Base-by-base conservation (phyloP, 139 green algal genomes). In the Desmodesmus armatus region DNA sequence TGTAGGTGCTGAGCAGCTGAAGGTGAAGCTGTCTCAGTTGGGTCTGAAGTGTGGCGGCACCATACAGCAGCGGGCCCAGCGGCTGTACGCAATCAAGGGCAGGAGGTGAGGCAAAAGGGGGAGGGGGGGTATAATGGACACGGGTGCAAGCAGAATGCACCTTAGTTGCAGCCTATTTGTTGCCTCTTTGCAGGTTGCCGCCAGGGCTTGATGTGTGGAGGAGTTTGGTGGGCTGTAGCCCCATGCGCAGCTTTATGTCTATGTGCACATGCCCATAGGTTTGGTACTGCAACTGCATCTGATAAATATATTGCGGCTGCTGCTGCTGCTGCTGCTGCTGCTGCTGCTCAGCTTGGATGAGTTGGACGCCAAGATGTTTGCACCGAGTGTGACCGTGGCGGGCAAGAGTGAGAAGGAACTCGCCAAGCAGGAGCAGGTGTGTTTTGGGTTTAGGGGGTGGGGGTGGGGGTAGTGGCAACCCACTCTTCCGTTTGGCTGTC, bases 1-100 rank as follows among this genome's bases (percentile, higher is more conserved):
- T 25, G 40, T 89, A 93, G 94, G 94, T 29, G 88, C 89, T 31
- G 95, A 97, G 25, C 85, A 89, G 70, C 73, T 98, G 31, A 97
- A 97, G 84, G 90, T 95, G 76, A 93, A 94, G 37, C 93, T 99
- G 39, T 35, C 76, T 0, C 85, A 89, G 31, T 74, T 98, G 80
- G 95, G 96, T 19, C 91, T 99, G 23, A 99, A 99, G 88, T 93
- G 87, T 69, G 97, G 97, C 11, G 97, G 97, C 58, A 99, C 97
- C 7, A 85, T 90, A 27, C 74, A 87, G 65, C 94, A 99, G 90
- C 89, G 97, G 1, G 96, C 96, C 3, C 92, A 96, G 84, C 89
- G 97, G 44, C 90, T 99, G 80, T 96, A 94, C 73, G 82, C 82
- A 5, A 41, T 73, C 37, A 81, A 82, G 51, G 82, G 70, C 27